Percentiles rank a stretch among this genome's conserved stretches.
Evolutionary conservation across 345 rosid species (phyloP).

Genomic region (Aurinia saxatilis): DNA sequence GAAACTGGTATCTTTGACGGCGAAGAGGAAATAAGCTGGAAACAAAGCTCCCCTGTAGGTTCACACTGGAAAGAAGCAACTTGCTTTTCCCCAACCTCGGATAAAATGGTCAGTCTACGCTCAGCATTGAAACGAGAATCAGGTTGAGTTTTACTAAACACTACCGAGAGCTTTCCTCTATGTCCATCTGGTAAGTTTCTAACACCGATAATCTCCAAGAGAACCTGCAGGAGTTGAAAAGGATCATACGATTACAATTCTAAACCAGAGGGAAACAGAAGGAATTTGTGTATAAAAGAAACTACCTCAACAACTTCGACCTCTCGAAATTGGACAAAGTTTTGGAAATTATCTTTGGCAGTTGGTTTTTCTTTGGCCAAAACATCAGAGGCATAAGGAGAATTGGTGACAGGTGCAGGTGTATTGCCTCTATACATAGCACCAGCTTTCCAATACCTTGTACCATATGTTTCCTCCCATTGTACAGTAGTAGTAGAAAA

Average conservation of each 20-base stretch:
- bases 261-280: background rate
- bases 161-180: conserved; percentile 55
- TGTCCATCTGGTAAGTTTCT: conserved; percentile 61
- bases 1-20: conserved; percentile 36
- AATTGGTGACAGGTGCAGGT: conserved; percentile 57
- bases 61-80: conserved; percentile 76
- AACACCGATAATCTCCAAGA: conserved; percentile 49
- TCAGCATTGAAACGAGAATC: conserved; percentile 55
- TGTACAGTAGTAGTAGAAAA: conserved; percentile 75
- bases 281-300: background rate
- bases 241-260: background rate
- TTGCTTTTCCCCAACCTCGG: conserved; percentile 56
- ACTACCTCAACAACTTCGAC: conserved; percentile 66
- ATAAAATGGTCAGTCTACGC: conserved; percentile 49
- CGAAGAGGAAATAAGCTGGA: conserved; percentile 57
- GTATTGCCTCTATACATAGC: conserved; percentile 78
- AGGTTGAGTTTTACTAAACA: conserved; percentile 58
- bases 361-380: conserved; percentile 32
- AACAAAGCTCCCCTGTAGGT: conserved; percentile 64
- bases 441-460: conserved; percentile 86
- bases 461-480: conserved; percentile 83
- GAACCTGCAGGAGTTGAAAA: conserved; percentile 9
- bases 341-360: conserved; percentile 17
- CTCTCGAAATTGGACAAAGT: conserved; percentile 42
- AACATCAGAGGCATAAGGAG: conserved; percentile 35